A percentile compares a stretch with the other conserved stretches of the same genome.
phyloP scores from a whole-genome alignment of 2,329 filamentous ascomycete species.

The Passalora sequoiae region DNA sequence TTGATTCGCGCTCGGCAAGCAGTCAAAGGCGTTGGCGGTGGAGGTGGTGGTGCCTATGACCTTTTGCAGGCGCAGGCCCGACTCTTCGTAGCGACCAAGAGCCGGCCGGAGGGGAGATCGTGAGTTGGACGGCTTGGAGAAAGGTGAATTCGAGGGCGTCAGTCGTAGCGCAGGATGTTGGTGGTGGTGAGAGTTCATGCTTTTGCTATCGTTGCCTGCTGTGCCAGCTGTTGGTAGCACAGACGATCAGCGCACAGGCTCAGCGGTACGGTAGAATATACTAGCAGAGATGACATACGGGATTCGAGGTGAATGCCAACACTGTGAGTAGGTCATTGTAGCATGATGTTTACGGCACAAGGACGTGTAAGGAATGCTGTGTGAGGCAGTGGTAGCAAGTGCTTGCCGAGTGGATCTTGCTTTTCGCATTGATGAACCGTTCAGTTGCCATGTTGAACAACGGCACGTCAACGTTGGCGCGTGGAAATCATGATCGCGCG shows the following conservation, averaged over 20 bases:
- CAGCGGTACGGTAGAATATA: too few species aligned
- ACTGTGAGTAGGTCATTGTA: slow-evolving; percentile 7
- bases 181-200: slow-evolving; percentile 21
- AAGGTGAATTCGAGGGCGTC: slow-evolving; percentile 72
- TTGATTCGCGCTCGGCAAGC: slow-evolving; percentile 59
- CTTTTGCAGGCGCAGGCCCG: slow-evolving; percentile 64
- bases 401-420: neutral
- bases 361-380: neutral
- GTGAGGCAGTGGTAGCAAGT: neutral
- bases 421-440: neutral
- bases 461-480: too few species aligned
- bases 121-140: slow-evolving; percentile 53
- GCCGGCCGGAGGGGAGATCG: slow-evolving; percentile 59
- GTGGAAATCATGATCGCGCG: too few species aligned
- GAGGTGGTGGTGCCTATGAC: slow-evolving; percentile 88
- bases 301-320: slow-evolving; percentile 15
- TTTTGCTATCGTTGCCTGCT: slow-evolving; percentile 19
- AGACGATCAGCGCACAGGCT: slow-evolving; percentile 3
- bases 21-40: slow-evolving; percentile 81
- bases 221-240: slow-evolving; percentile 9
- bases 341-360: neutral
- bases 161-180: slow-evolving; percentile 35
- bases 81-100: slow-evolving; percentile 38
- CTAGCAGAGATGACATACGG: slow-evolving; percentile 11
- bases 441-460: too few species aligned